Evolutionary conservation across 805 yeast genomes (phyloP).

Genomic region (Metschnikowia peoriensis): DNA sequence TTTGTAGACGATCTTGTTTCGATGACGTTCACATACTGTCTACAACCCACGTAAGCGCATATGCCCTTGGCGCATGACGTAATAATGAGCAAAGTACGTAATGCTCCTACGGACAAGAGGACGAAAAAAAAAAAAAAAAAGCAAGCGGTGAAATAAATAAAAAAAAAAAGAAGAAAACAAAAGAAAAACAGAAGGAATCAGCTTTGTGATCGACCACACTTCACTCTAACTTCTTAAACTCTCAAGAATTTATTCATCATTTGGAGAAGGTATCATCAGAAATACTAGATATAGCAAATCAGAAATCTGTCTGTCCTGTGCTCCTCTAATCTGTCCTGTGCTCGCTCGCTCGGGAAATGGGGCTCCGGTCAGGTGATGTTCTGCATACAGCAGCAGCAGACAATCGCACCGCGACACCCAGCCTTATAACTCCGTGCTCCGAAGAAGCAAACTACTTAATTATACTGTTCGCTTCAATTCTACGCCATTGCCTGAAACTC

Average conservation of each 20-base stretch:
- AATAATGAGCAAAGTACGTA: background rate
- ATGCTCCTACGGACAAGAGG: background rate
- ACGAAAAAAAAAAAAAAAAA: background rate
- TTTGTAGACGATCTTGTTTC: too few species aligned
- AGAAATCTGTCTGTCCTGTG: too few species aligned
- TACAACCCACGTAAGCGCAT: background rate
- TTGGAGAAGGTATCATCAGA: too few species aligned
- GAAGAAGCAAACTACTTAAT: conserved; percentile 6
- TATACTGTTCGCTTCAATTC: background rate
- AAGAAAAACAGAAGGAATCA: background rate
- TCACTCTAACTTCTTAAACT: too few species aligned
- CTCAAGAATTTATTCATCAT: too few species aligned
- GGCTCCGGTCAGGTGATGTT: conserved; percentile 19
- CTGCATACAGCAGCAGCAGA: background rate
- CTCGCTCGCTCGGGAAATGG: conserved; percentile 7
- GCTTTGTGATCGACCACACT: too few species aligned
- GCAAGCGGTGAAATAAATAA: background rate
- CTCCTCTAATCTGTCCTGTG: too few species aligned
- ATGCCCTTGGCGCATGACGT: background rate
- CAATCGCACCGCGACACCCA: background rate
- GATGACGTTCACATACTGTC: background rate
- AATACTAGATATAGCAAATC: too few species aligned
- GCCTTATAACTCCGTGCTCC: conserved; percentile 8
- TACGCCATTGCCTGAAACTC: background rate
- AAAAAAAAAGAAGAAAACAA: background rate